Percentiles rank a stretch among this genome's conserved stretches.
phyloP scores from a whole-genome alignment of 148 eudicot genomes.

The Dysphania ambrosioides region DNA sequence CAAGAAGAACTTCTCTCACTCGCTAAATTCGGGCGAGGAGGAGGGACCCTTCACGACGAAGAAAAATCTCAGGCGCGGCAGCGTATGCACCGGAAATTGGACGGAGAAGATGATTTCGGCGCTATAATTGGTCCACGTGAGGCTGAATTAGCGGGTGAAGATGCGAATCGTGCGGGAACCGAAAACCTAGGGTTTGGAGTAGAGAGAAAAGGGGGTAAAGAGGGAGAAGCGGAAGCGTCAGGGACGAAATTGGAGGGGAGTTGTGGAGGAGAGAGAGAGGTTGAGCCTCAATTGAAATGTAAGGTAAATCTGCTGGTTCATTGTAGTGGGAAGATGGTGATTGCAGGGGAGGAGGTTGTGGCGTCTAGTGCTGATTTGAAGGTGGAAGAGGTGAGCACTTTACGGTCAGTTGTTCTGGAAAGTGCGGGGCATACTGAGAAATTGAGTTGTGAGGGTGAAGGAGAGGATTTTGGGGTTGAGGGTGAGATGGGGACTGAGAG shows the following conservation, averaged over 20 bases:
- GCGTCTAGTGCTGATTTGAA: conserved; percentile 11
- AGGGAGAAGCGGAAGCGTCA: too few species aligned
- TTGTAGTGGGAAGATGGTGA: conserved; percentile 15
- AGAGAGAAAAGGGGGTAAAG: conserved; percentile 14
- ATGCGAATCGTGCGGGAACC: conserved; percentile 9
- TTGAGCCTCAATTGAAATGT: conserved; percentile 4
- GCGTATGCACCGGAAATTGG: background rate
- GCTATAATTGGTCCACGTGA: background rate
- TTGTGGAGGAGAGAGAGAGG: conserved; percentile 20
- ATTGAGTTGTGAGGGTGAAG: background rate
- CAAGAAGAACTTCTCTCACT: conserved; percentile 32
- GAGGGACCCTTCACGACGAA: too few species aligned
- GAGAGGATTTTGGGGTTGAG: background rate
- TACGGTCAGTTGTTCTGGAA: conserved; percentile 4
- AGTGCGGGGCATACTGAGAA: conserved; percentile 11
- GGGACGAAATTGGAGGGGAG: conserved; percentile 9
- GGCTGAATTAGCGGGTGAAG: background rate
- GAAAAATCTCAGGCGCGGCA: too few species aligned
- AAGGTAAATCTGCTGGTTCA: conserved; percentile 15
- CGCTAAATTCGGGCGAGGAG: conserved; percentile 26
- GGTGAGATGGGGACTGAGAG: background rate
- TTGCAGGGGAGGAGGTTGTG: background rate
- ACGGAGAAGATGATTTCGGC: background rate
- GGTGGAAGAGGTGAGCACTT: conserved; percentile 17
- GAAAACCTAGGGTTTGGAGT: conserved; percentile 34